A percentile compares a stretch with the other conserved stretches of the same genome.
phyloP scores from a whole-genome alignment of 306 rosid genomes.

The Quillaja saponaria region DNA sequence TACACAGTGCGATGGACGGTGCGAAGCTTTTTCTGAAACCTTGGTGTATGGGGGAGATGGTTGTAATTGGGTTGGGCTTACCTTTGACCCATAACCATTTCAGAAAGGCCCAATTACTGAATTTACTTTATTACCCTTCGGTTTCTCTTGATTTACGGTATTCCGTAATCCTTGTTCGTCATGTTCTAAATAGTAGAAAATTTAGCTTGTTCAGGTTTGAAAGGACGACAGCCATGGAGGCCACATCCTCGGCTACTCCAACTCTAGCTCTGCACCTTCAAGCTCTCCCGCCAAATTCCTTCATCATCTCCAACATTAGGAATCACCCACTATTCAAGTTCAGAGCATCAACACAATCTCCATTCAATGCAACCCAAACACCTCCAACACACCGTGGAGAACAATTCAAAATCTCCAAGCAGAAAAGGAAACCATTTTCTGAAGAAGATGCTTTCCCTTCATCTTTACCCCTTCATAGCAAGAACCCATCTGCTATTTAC shows the following conservation, averaged over 20 bases:
- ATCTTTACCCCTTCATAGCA: constrained; percentile 69
- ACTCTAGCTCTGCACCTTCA: constrained; percentile 36
- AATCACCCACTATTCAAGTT: constrained; percentile 19
- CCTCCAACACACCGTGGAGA: constrained; percentile 13
- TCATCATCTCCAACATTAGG: constrained; percentile 12
- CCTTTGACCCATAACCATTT: too few relatives aligned
- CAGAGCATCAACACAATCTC: constrained; percentile 31
- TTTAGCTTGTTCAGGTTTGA: too few relatives aligned
- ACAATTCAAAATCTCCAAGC: constrained; percentile 5
- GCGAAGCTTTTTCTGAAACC: too few relatives aligned
- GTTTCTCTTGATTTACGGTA: too few relatives aligned
- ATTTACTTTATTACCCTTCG: too few relatives aligned
- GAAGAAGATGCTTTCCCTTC: constrained; percentile 64
- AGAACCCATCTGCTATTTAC: constrained; percentile 64
- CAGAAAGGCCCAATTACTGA: too few relatives aligned
- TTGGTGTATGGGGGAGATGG: too few relatives aligned
- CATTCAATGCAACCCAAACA: neutral
- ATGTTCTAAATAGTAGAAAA: too few relatives aligned
- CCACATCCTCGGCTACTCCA: constrained; percentile 26
- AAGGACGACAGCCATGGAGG: constrained; percentile 43
- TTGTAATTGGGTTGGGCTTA: too few relatives aligned
- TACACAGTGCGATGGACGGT: neutral
- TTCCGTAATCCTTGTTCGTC: too few relatives aligned
- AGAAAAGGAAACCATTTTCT: constrained; percentile 27
- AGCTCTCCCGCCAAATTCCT: constrained; percentile 41